Evolutionary conservation across 2,329 filamentous ascomycete species (phyloP).

Genomic region (Verticillium dahliae): DNA sequence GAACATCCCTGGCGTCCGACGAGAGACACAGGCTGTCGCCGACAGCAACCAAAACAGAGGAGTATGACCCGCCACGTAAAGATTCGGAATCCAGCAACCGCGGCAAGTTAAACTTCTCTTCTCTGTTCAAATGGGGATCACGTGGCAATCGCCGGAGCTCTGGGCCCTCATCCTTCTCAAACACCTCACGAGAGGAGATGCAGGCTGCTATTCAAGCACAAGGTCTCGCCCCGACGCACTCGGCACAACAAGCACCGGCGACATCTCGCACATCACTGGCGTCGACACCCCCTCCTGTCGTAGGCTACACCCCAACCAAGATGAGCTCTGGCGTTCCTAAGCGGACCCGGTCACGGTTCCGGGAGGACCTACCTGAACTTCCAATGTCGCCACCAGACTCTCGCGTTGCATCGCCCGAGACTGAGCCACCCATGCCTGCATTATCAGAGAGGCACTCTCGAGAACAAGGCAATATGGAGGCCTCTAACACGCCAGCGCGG

Average conservation of each 20-base stretch:
- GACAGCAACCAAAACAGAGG: slow-evolving; percentile 32
- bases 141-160: slow-evolving; percentile 33
- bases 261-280: not conserved
- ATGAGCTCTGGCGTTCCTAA: slow-evolving; percentile 50
- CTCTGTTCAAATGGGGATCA: slow-evolving; percentile 67
- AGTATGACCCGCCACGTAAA: slow-evolving; percentile 44
- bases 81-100: slow-evolving; percentile 47
- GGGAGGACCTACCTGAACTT: slow-evolving; percentile 84
- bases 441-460: slow-evolving; percentile 12
- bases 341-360: slow-evolving; percentile 83
- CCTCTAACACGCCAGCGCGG: slow-evolving; percentile 19
- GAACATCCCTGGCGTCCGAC: slow-evolving; percentile 37
- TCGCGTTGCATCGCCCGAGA: slow-evolving; percentile 70
- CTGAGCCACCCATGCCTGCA: slow-evolving; percentile 34
- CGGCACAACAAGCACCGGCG: slow-evolving; percentile 22
- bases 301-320: slow-evolving; percentile 27
- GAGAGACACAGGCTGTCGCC: slow-evolving; percentile 27
- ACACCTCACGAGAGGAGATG: slow-evolving; percentile 87
- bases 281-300: slow-evolving; percentile 39
- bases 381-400: slow-evolving; percentile 82
- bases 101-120: slow-evolving; percentile 53
- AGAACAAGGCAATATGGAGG: slow-evolving; percentile 16
- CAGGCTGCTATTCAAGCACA: slow-evolving; percentile 23
- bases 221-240: slow-evolving; percentile 17
- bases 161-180: slow-evolving; percentile 75